Evolutionary conservation across 2,329 filamentous ascomycete species (phyloP), one percentile per base, ranked within the genome.

Genomic region (Exophiala spinifera): DNA sequence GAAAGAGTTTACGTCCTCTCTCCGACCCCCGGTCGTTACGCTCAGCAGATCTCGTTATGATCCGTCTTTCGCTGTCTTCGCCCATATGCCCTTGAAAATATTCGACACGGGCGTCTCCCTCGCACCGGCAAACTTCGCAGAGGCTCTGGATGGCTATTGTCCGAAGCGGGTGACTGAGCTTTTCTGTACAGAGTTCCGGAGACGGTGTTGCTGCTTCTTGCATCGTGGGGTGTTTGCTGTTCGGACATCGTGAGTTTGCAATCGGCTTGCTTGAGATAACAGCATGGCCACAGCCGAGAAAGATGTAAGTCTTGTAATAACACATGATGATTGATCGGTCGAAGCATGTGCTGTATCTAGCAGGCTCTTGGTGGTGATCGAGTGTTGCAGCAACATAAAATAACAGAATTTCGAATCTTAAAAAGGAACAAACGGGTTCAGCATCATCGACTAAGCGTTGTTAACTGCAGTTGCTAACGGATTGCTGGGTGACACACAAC

Each of bases 231-330:
- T 45, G 42, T n/a, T 20, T 49, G 10, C 17, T 5, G 19, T 43
- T 50, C 13, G 37, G 20, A 44, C 55, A 62, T 3, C 31, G 50
- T 4, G 46, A 49, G 37, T 46, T 53, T 17, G 20, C 14, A 44
- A 56, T 46, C n/a, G 56, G 47, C 15, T 10, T 51, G 51, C 17
- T n/a, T 47, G 55, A 46, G 15, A 51, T 21, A 17, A 17, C 34
- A 40, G 56, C 45, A 17, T 63, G 61, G 11, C 59, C 61, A 47
- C 59, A 59, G 19, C 43, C 47, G 2, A 59, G 28, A 48, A 60
- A 63, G 20, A 63, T 37, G 46, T 56, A 61, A 21, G 52, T 51
- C 10, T 42, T 58, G 51, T 61, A 53, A 43, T 57, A 61, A 56
- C 61, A 63, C 59, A 60, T 63, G 13, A 10, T 39, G 4, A n/a